Evolutionary conservation across 257 asterid species (phyloP), one percentile per base, ranked within the genome.

Genomic region (Ehretia macrophylla): DNA sequence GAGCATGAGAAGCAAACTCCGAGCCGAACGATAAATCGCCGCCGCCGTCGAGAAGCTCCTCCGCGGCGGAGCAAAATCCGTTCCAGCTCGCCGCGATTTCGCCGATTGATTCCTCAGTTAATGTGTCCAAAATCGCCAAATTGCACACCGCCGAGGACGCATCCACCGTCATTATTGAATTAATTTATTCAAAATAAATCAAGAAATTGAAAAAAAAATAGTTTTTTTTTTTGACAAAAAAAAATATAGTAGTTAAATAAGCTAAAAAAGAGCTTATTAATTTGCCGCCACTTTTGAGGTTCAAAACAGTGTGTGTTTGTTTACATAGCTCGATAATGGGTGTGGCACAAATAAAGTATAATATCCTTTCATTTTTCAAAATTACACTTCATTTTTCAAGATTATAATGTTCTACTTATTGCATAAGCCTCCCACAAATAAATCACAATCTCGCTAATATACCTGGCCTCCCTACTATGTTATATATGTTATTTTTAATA

Each of bases 11-110:
- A 68, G 59, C 71, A 17, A 88, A 75, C 59, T 75, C 80, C 13
- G 82, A 62, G 32, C 78, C 65, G 35, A 64, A 63, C 49, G 80
- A 77, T 32, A 74, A 64, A 64, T 79, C 81, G 44, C 72, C 79
- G 49, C 58, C 79, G 53, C 85, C 84, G 22, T 73, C 63, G 1
- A 84, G 72, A 57, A 86, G 73, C 8, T 78, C 68, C 64, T 81
- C 94, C 17, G 85, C 62, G 13, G 79, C 72, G 40, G 32, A 63
- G 80, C 89, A 83, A 61, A 86, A 92, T 13, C 76, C 75, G 21
- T 76, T 68, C 99, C 99, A 92, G 77, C 84, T 80, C 23, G 64
- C 77, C 68, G 76, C 68, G 63, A 92, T 75, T 68, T 78, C 82
- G 51, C 60, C 75, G 58, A 78, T 44, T 8, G 90, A 73, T 51